Conservation (phyloP, 768 basidiomycete species). For the Hygrophorus russula region DNA sequence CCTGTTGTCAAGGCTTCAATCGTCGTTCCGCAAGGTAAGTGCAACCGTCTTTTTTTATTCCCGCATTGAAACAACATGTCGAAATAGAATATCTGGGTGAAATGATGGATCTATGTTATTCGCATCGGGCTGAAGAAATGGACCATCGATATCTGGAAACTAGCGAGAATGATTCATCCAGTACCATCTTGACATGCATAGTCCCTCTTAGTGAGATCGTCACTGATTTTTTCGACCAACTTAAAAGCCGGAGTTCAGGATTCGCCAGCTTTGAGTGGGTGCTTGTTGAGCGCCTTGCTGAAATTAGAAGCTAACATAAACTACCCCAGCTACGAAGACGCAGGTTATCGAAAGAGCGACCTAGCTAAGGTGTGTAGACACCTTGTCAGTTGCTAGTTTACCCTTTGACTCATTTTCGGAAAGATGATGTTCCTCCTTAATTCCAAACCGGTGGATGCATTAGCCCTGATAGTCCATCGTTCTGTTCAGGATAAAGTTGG, state of each 20-base stretch:
- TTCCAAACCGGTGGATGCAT: slow-evolving; percentile 80
- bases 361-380: slow-evolving; percentile 57
- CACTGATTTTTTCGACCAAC: slow-evolving; percentile 87
- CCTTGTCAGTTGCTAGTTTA: background rate
- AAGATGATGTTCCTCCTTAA: slow-evolving; percentile 91
- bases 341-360: slow-evolving; percentile 74
- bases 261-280: slow-evolving; percentile 88
- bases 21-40: slow-evolving; percentile 81
- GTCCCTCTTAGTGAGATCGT: slow-evolving; percentile 92
- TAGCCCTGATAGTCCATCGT: slow-evolving; percentile 85
- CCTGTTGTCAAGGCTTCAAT: slow-evolving; percentile 91
- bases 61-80: background rate
- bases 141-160: slow-evolving; percentile 78
- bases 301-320: background rate
- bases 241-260: slow-evolving; percentile 88
- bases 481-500: slow-evolving; percentile 68
- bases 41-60: background rate
- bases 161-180: slow-evolving; percentile 37
- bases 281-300: background rate
- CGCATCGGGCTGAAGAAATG: slow-evolving; percentile 72
- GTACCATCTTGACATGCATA: slow-evolving; percentile 71
- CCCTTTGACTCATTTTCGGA: background rate
- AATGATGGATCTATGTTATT: slow-evolving; percentile 91
- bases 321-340: slow-evolving; percentile 76
- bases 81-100: slow-evolving; percentile 78